Evolutionary conservation across 2,329 filamentous ascomycete species (phyloP).

Genomic region (Blumeriella jaapii): DNA sequence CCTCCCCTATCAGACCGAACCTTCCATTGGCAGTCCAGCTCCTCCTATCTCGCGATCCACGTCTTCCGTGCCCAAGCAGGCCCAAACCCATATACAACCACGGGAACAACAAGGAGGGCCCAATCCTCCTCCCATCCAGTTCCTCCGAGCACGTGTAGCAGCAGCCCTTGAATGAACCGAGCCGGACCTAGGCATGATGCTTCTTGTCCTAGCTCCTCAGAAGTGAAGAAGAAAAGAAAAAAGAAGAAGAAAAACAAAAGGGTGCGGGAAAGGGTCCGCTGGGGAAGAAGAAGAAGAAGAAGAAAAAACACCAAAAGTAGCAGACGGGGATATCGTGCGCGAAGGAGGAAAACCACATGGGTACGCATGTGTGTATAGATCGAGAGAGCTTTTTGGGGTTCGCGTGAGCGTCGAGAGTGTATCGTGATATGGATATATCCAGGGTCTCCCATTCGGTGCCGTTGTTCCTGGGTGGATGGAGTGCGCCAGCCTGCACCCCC

Average conservation of each 20-base stretch:
- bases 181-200: neutral
- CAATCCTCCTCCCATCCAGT: too few species aligned
- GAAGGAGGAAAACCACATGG: neutral
- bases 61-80: slow-evolving; percentile 1
- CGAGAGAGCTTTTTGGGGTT: slow-evolving; percentile 1
- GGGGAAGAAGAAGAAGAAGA: neutral
- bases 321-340: too few species aligned
- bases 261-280: neutral
- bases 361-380: neutral
- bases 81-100: neutral
- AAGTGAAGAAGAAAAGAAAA: too few species aligned
- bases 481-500: slow-evolving; percentile 18
- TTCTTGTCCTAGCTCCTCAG: neutral
- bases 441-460: too few species aligned
- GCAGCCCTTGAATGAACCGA: neutral
- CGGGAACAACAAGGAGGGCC: slow-evolving; percentile 2
- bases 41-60: neutral
- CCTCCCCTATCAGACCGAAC: too few species aligned
- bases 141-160: too few species aligned
- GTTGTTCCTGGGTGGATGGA: too few species aligned
- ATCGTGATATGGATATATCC: slow-evolving; percentile 22
- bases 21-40: slow-evolving; percentile 1
- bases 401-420: slow-evolving; percentile 25
- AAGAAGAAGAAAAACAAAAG: neutral
- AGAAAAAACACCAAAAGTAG: too few species aligned